Conservation (phyloP, 225 moss, liverwort and hornwort genomes). For the Physcomitrellopsis africana region DNA sequence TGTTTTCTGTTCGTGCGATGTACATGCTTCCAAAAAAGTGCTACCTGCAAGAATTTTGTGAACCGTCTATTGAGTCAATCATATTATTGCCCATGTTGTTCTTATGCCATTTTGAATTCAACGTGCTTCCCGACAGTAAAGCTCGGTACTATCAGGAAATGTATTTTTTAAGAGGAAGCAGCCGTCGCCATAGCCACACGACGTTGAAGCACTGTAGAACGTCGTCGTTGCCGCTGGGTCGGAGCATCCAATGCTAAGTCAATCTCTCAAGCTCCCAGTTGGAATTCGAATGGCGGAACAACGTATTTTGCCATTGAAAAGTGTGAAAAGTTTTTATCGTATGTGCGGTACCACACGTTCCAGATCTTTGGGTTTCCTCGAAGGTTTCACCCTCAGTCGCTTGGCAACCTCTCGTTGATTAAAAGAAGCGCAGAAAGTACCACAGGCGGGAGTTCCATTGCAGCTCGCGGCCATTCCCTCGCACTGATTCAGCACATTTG, state of each 20-base stretch:
- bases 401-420: conserved; percentile 16
- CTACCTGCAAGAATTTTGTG: background rate
- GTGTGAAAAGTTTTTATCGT: background rate
- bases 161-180: background rate
- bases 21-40: too few relatives aligned
- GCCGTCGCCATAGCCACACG: background rate
- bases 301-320: background rate
- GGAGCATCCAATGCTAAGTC: conserved; percentile 11
- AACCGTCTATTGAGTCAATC: background rate
- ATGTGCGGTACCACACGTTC: background rate
- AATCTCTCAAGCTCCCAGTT: conserved; percentile 13
- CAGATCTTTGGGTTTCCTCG: conserved; percentile 13
- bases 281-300: background rate
- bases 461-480: background rate
- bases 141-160: background rate
- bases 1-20: too few relatives aligned
- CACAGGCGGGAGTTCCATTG: conserved; percentile 2
- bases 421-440: background rate
- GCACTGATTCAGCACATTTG: background rate
- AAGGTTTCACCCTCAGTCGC: background rate
- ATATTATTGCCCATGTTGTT: background rate
- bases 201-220: conserved; percentile 19
- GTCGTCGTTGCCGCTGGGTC: background rate
- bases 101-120: conserved; percentile 10
- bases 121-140: conserved; percentile 16